A percentile compares a stretch with the other conserved stretches of the same genome.
Evolutionary conservation across 169 alveolate species (phyloP).

Genomic region (Besnoitia besnoiti): DNA sequence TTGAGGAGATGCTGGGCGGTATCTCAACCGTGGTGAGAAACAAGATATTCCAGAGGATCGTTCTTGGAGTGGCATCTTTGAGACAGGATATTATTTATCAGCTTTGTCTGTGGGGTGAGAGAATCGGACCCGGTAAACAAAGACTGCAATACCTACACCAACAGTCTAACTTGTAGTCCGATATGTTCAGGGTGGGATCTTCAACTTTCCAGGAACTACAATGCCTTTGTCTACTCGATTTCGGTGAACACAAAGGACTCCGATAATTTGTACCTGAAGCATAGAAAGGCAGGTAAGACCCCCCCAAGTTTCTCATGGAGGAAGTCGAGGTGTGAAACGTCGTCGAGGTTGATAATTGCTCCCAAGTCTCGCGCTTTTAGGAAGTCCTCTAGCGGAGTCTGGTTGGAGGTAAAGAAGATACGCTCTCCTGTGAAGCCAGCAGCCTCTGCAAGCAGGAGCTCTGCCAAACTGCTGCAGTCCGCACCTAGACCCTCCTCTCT

Average conservation of each 20-base stretch:
- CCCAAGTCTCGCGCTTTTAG: constrained; percentile 64
- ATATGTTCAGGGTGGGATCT: background rate
- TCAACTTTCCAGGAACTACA: background rate
- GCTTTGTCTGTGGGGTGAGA: too few species aligned
- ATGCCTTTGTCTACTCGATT: background rate
- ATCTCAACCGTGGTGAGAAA: too few species aligned
- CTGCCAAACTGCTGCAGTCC: constrained; percentile 66
- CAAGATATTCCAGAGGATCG: too few species aligned
- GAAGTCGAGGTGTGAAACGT: constrained; percentile 64
- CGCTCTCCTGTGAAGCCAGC: constrained; percentile 61
- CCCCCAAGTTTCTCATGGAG: constrained; percentile 31
- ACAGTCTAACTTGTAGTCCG: background rate
- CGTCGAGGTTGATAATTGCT: constrained; percentile 71
- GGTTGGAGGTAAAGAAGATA: constrained; percentile 70
- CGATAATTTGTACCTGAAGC: constrained; percentile 33
- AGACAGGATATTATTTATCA: too few species aligned
- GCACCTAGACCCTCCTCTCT: constrained; percentile 69
- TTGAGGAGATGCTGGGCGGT: too few species aligned
- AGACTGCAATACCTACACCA: background rate
- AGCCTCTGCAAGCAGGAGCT: constrained; percentile 65
- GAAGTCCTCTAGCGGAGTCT: constrained; percentile 68
- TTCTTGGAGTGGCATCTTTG: too few species aligned
- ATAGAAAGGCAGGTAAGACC: constrained; percentile 20
- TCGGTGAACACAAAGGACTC: background rate
- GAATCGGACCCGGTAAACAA: too few species aligned